Evolutionary conservation across 2,329 filamentous ascomycete genomes (phyloP).

Genomic region (Aspergillus japonicus): DNA sequence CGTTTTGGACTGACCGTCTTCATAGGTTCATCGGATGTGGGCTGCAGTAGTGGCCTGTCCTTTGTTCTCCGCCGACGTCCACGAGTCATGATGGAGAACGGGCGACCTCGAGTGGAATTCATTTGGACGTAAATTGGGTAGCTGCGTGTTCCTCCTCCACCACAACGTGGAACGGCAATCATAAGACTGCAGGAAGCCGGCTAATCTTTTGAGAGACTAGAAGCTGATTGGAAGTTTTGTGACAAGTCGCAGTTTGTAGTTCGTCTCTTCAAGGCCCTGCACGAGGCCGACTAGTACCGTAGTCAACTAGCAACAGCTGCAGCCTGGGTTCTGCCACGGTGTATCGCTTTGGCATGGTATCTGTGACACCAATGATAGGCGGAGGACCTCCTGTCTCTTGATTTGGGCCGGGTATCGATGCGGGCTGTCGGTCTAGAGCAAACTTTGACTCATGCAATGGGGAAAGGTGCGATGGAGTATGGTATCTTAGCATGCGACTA

Average conservation of each 20-base stretch:
- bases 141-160: neutral
- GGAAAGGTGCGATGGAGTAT: no score
- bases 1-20: neutral
- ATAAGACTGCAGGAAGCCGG: neutral
- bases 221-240: neutral
- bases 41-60: neutral
- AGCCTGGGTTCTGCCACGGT: neutral
- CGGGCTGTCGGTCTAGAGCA: no score
- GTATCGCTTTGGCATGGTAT: neutral
- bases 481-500: no score
- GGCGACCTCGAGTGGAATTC: no score
- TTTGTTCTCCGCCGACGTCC: neutral
- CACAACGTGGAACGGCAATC: neutral
- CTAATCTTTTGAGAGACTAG: neutral
- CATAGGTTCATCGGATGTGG: neutral
- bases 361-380: neutral
- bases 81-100: neutral
- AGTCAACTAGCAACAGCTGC: neutral
- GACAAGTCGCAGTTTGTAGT: neutral
- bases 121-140: neutral
- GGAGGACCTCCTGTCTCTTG: no score
- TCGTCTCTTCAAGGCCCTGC: neutral
- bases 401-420: no score
- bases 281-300: neutral
- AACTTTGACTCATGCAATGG: no score